phyloP scores from a whole-genome alignment of 1,284 basidiomycete genomes.

The Peniophora sp. region DNA sequence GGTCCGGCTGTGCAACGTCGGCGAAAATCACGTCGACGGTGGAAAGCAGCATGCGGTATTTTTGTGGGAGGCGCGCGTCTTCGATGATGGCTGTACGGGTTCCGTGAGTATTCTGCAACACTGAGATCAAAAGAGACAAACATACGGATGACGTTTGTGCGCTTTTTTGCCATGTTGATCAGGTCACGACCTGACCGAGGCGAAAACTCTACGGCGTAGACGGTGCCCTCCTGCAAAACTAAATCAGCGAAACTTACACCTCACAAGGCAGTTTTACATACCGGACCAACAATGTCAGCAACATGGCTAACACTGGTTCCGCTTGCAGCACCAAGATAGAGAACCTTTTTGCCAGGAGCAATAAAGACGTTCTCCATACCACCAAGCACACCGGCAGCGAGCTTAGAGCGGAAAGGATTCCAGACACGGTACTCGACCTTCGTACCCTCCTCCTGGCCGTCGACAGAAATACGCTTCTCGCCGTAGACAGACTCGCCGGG shows the following conservation, averaged over 20 bases:
- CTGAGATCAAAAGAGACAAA: conserved; percentile 13
- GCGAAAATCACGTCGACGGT: conserved; percentile 96
- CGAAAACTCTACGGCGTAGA: conserved; percentile 99
- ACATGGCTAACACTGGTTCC: conserved; percentile 99
- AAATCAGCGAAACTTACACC: background rate
- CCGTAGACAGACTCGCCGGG: conserved; percentile 98
- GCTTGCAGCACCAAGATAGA: conserved; percentile 96
- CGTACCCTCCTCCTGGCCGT: conserved; percentile 69
- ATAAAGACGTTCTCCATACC: conserved; percentile 95
- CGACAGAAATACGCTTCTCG: conserved; percentile 90
- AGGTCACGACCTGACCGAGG: conserved; percentile 94
- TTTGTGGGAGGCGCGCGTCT: conserved; percentile 92
- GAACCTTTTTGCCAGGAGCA: conserved; percentile 89
- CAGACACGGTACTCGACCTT: conserved; percentile 98
- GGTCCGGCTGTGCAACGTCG: conserved; percentile 97
- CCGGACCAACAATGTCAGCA: conserved; percentile 95
- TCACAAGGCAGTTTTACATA: conserved; percentile 29
- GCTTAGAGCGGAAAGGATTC: conserved; percentile 98
- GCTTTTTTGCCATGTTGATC: conserved; percentile 99
- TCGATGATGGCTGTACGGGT: conserved; percentile 78
- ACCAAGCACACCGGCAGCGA: conserved; percentile 95
- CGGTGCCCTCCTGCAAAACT: conserved; percentile 73
- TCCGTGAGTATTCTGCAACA: too few relatives aligned
- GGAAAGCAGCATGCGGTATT: conserved; percentile 92
- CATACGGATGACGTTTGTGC: conserved; percentile 97